phyloP scores from a whole-genome alignment of 805 yeast genomes.

The Brettanomyces nanus region DNA sequence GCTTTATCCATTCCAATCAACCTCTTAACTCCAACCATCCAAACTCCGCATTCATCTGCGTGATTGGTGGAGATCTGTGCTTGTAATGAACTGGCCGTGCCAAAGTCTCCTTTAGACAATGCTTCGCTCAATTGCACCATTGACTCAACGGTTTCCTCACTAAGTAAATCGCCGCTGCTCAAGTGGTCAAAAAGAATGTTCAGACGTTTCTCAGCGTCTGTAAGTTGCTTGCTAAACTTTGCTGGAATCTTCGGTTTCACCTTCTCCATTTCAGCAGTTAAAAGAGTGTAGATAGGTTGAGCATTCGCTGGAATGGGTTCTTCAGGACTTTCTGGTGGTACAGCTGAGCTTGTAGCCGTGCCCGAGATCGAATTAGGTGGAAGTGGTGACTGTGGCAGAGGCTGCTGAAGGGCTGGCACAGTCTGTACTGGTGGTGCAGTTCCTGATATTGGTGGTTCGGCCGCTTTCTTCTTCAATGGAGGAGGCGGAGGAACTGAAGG shows the following conservation, averaged over 20 bases:
- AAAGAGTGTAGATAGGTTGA: constrained; percentile 47
- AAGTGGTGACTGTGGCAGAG: constrained; percentile 9
- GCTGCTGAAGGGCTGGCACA: constrained; percentile 15
- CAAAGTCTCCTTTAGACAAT: constrained; percentile 46
- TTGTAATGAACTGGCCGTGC: constrained; percentile 48
- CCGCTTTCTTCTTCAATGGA: constrained; percentile 15
- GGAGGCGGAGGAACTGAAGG: constrained; percentile 27
- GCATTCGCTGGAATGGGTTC: constrained; percentile 53
- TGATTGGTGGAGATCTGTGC: constrained; percentile 54
- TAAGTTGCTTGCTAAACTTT: constrained; percentile 60
- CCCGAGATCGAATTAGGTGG: constrained; percentile 19
- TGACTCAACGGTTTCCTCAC: constrained; percentile 44
- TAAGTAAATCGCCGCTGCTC: constrained; percentile 60
- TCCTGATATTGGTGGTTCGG: constrained; percentile 7
- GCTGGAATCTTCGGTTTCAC: constrained; percentile 72
- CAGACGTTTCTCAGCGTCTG: constrained; percentile 78
- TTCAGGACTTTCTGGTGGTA: constrained; percentile 44
- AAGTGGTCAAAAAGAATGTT: constrained; percentile 69
- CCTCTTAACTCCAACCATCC: constrained; percentile 90
- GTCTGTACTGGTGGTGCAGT: constrained; percentile 7
- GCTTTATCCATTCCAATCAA: constrained; percentile 67
- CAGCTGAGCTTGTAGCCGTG: constrained; percentile 7
- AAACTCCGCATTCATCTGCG: constrained; percentile 73
- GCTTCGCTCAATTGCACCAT: constrained; percentile 44
- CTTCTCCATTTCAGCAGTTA: constrained; percentile 46